Evolutionary conservation across 225 moss, liverwort and hornwort species (phyloP).

Genomic region (Pseudisothecium myosuroides): DNA sequence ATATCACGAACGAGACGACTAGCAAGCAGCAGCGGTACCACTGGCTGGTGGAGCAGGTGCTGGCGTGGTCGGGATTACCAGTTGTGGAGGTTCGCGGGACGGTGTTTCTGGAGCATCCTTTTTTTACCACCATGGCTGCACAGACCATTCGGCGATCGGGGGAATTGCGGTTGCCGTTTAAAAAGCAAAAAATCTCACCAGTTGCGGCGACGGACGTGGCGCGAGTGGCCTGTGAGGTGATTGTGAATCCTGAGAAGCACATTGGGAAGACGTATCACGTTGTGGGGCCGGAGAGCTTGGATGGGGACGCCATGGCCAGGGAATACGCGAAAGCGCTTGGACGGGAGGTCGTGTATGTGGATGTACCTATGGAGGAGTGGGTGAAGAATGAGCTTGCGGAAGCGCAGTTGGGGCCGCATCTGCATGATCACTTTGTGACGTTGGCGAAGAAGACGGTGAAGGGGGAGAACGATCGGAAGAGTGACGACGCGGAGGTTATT

Average conservation of each 20-base stretch:
- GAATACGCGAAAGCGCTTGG: conserved; percentile 10
- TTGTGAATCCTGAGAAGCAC: background rate
- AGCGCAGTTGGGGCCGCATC: background rate
- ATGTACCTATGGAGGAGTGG: conserved; percentile 12
- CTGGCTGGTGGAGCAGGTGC: conserved; percentile 16
- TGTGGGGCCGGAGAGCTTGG: conserved; percentile 5
- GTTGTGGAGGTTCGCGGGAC: conserved; percentile 5
- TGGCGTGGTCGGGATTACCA: conserved; percentile 11
- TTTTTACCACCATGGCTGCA: conserved; percentile 3
- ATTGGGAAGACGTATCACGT: background rate
- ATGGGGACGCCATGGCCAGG: background rate
- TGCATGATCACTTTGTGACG: background rate
- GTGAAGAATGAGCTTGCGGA: background rate
- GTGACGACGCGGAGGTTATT: background rate
- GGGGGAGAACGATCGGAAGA: background rate
- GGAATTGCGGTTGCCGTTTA: background rate
- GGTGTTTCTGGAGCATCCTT: conserved; percentile 7
- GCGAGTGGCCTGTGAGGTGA: conserved; percentile 1
- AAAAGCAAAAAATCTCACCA: background rate
- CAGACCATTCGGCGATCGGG: background rate
- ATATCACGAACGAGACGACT: background rate
- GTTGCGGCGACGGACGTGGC: conserved; percentile 3
- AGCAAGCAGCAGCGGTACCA: conserved; percentile 1
- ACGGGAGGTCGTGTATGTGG: background rate
- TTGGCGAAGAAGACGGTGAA: background rate